Base-by-base conservation (phyloP, 2,329 filamentous ascomycete genomes). In the Hymenotorrendiella dingleyae region DNA sequence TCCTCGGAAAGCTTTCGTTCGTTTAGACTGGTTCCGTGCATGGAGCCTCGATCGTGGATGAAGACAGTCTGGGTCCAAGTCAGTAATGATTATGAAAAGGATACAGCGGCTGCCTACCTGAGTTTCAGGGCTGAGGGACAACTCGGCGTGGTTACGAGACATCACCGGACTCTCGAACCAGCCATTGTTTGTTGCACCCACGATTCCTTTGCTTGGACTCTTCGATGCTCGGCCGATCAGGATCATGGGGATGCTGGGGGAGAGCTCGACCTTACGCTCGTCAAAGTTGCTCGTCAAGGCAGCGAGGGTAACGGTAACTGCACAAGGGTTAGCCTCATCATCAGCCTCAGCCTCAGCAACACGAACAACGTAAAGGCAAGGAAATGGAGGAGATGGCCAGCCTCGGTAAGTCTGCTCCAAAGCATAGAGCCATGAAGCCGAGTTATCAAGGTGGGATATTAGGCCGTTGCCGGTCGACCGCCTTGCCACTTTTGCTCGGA, bases 121-220 rank as follows among this genome's bases (percentile, higher is more conserved):
- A 6, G 60, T 54, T 2, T 68, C 59, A 8, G 67, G 53, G 36
- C 73, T 64, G 4, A 72, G 66, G 12, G 56, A 51, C 4, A 82
- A 56, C 32, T 73, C 63, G 12, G 83, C 84, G 62, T 88, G 84
- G 9, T 76, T 60, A 33, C 84, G 71, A 19, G 82, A 86, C 69
- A 88, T 82, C 26, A 87, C 82, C 0, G 82, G 77, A 43, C 77
- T 83, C 50, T 86, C 76, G 45, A 86, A 83, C 71, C 72, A 86
- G 12, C 71, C 77, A 60, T 87, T 88, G 51, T 73, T 62, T 4
- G 53, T 27, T 47, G 63, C 58, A 53, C 68, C 59, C 51, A 66
- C 38, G 28, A 69, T 65, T 8, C 68, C 67, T 36, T 74, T 74
- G 29, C 56, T 57, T 0, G 60, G 35, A 17, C 64, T 66, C 53